A percentile compares a stretch with the other conserved stretches of the same genome.
Evolutionary conservation across 805 yeast genomes (phyloP).

Genomic region (Saccharomycopsis sp.): DNA sequence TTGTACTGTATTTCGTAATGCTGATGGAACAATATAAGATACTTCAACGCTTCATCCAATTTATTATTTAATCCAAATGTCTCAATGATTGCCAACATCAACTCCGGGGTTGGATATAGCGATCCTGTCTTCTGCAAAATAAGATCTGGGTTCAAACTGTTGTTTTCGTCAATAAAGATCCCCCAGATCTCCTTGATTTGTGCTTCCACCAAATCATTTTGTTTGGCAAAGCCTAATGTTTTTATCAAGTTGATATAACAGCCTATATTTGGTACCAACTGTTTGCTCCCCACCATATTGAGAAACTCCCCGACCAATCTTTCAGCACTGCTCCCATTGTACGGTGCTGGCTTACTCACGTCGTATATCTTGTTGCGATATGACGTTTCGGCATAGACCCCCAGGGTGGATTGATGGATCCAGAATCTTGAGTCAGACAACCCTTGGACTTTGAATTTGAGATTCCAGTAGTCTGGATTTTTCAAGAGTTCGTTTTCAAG

Average conservation of each 20-base stretch:
- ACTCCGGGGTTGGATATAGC: conserved; percentile 26
- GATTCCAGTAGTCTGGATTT: conserved; percentile 15
- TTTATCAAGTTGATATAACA: conserved; percentile 25
- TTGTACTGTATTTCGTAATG: conserved; percentile 1
- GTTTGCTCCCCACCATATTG: conserved; percentile 13
- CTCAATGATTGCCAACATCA: conserved; percentile 25
- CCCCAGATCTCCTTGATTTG: conserved; percentile 28
- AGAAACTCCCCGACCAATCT: conserved; percentile 22
- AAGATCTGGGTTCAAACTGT: too few relatives aligned
- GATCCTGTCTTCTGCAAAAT: too few relatives aligned
- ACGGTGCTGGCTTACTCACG: too few relatives aligned
- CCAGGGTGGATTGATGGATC: too few relatives aligned
- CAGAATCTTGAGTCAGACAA: conserved; percentile 14
- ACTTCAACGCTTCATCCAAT: conserved; percentile 25
- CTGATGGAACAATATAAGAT: conserved; percentile 22
- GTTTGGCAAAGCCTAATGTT: conserved; percentile 26
- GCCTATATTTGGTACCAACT: conserved; percentile 22
- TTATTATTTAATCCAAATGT: conserved; percentile 27
- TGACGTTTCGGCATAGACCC: too few relatives aligned
- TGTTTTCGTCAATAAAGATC: too few relatives aligned
- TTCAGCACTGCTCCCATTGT: too few relatives aligned
- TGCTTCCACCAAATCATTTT: conserved; percentile 23
- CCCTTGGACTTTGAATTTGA: conserved; percentile 9
- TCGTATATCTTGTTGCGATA: too few relatives aligned
- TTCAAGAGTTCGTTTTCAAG: too few relatives aligned